phyloP scores from a whole-genome alignment of 768 basidiomycete species.

The Leccinum disarticulatum region DNA sequence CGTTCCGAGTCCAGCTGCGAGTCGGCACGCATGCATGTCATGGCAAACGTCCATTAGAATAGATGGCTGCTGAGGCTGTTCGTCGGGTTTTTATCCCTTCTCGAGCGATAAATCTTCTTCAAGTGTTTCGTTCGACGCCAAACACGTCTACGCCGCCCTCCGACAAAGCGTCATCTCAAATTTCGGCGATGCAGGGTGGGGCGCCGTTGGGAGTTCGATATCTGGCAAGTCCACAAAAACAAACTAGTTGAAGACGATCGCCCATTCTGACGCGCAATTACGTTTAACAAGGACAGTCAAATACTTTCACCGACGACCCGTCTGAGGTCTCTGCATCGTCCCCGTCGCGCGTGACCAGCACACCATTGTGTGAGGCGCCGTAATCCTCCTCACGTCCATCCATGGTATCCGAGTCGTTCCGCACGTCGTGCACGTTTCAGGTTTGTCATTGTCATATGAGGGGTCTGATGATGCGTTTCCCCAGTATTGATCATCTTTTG shows the following conservation, averaged over 20 bases:
- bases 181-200: too few species aligned
- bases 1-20: too few species aligned
- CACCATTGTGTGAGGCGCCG: slow-evolving; percentile 73
- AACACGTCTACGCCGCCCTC: slow-evolving; percentile 59
- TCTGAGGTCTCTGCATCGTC: slow-evolving; percentile 82
- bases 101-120: slow-evolving; percentile 16
- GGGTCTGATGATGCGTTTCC: background rate
- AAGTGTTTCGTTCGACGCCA: slow-evolving; percentile 46
- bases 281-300: slow-evolving; percentile 66
- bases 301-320: slow-evolving; percentile 82
- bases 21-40: too few species aligned
- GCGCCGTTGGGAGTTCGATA: slow-evolving; percentile 26
- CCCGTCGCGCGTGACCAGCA: slow-evolving; percentile 83
- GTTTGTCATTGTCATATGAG: slow-evolving; percentile 39
- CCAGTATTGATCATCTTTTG: background rate
- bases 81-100: slow-evolving; percentile 72
- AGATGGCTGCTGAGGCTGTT: slow-evolving; percentile 90
- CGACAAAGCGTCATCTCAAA: too few species aligned
- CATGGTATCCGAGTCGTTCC: slow-evolving; percentile 53
- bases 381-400: slow-evolving; percentile 64
- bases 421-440: slow-evolving; percentile 77
- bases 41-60: slow-evolving; percentile 46
- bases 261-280: background rate
- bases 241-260: background rate
- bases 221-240: slow-evolving; percentile 37